phyloP scores from a whole-genome alignment of 306 rosid genomes.

The Alnus glutinosa region DNA sequence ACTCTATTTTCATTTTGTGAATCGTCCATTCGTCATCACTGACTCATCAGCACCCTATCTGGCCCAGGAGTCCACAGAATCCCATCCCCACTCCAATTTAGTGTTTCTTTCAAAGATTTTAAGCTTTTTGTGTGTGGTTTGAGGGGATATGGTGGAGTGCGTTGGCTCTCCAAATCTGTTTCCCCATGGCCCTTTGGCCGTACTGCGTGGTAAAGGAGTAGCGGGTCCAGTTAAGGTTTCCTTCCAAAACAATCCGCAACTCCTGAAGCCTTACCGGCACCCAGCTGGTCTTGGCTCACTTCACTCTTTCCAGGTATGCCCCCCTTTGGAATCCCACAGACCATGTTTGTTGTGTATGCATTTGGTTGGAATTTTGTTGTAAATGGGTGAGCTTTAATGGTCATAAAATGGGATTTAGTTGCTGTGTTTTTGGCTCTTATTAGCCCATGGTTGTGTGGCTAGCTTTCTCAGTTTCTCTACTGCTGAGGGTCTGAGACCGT shows the following conservation, averaged over 20 bases:
- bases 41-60: too few species aligned
- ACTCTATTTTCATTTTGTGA: too few species aligned
- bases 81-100: too few species aligned
- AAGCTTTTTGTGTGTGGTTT: not conserved
- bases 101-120: not conserved
- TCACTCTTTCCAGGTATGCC: slow-evolving; percentile 59
- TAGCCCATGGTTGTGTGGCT: too few species aligned
- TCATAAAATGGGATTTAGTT: not conserved
- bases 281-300: slow-evolving; percentile 45
- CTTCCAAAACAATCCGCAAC: slow-evolving; percentile 27
- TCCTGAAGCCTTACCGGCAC: slow-evolving; percentile 26
- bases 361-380: not conserved
- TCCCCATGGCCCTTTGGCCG: slow-evolving; percentile 30
- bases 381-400: not conserved
- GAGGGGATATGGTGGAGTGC: slow-evolving; percentile 28
- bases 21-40: too few species aligned
- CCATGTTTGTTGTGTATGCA: not conserved
- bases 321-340: not conserved
- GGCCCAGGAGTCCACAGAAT: too few species aligned
- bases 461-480: not conserved
- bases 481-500: not conserved
- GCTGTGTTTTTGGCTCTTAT: not conserved
- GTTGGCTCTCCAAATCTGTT: slow-evolving; percentile 8
- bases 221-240: slow-evolving; percentile 22
- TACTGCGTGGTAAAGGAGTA: slow-evolving; percentile 36